These are phyloP conservation scores for Magnaporthales sp. DNA, from an alignment of 2,329 filamentous ascomycete species.

Conservation along the genomic window DNA sequence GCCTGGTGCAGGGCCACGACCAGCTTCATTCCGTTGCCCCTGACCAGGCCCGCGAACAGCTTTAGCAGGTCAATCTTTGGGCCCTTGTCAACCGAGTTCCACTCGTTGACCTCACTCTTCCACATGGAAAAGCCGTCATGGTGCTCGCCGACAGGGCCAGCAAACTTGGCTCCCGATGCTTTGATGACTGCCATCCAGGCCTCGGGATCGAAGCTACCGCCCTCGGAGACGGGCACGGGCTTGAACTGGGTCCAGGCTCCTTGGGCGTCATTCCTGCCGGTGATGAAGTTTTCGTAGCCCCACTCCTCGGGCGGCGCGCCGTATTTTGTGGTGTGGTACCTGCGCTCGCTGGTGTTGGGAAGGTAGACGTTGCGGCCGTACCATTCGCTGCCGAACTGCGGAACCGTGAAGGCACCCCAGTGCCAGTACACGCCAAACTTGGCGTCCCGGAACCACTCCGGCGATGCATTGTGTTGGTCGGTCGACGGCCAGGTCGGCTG, in stretches of 20 bases:
- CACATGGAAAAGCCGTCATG: constrained; percentile 35
- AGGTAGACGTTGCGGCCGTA: constrained; percentile 35
- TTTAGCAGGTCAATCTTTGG: constrained; percentile 1
- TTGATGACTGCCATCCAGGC: constrained; percentile 27
- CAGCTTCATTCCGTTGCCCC: background rate
- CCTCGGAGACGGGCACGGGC: constrained; percentile 3
- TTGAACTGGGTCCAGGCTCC: constrained; percentile 14
- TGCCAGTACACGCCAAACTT: constrained; percentile 56
- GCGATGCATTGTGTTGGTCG: constrained; percentile 30
- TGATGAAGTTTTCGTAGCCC: constrained; percentile 5
- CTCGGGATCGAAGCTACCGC: constrained; percentile 10
- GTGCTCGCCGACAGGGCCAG: constrained; percentile 36
- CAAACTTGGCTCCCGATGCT: constrained; percentile 30
- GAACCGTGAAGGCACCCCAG: constrained; percentile 47
- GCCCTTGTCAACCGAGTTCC: background rate
- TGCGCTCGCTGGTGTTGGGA: background rate
- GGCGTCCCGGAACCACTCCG: constrained; percentile 43
- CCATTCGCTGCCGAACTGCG: constrained; percentile 45
- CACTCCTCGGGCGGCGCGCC: constrained; percentile 2
- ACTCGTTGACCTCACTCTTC: constrained; percentile 4
- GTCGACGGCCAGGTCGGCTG: constrained; percentile 13
- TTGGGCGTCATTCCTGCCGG: constrained; percentile 20
- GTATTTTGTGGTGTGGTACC: background rate
- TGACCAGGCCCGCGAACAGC: constrained; percentile 1
- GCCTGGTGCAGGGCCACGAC: constrained; percentile 1